Base-by-base conservation (phyloP, 2,329 filamentous ascomycete genomes). In the Lecanosticta acicola region DNA sequence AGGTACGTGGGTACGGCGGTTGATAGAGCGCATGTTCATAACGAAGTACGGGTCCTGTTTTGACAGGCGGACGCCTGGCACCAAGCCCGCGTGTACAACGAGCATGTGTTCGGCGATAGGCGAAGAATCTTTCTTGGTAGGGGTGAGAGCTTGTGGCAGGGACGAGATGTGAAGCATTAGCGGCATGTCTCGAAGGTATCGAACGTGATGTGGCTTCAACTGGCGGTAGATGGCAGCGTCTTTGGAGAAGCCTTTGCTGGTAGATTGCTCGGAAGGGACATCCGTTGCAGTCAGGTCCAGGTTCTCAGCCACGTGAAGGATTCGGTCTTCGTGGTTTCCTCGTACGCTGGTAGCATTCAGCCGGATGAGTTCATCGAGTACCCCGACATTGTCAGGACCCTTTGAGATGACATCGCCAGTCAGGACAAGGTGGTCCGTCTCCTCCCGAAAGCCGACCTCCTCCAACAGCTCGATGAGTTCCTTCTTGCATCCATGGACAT, bases 21-120 rank as follows among this genome's bases (percentile, higher is more conserved):
- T 75, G 43, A 95, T 78, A 4, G 82, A 86, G 46, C 89, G 81
- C 87, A 98, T 94, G 62, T 88, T 93, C 89, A 96, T 96, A 33
- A 86, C 85, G 41, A 84, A 83, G 65, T 80, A 82, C 0, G 89
- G 84, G 65, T 96, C 79, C 58, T 84, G 91, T 41, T 77, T 71
- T 37, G 83, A 73, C 11, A 94, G 72, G 0, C 77, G 66, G 0
- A 94, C 70, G 3, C 82, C 84, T 0, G 91, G 87, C 0, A 93
- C 82, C 2, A 97, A 74, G 1, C 93, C 93, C 0, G 80, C 91
- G 69, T 97, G 93, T 4, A 90, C 91, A 41, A 89, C 83, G 3
- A 84, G 74, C 3, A 94, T 73, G 35, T 60, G 57, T 18, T 61
- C 53, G 11, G 47, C 47, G n/a, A 94, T 77, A 3, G 90, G 89